Percentiles rank a stretch among this genome's conserved stretches.
Evolutionary conservation across 1,284 basidiomycete species (phyloP).

Genomic region (Coniferiporia sulphurascens): DNA sequence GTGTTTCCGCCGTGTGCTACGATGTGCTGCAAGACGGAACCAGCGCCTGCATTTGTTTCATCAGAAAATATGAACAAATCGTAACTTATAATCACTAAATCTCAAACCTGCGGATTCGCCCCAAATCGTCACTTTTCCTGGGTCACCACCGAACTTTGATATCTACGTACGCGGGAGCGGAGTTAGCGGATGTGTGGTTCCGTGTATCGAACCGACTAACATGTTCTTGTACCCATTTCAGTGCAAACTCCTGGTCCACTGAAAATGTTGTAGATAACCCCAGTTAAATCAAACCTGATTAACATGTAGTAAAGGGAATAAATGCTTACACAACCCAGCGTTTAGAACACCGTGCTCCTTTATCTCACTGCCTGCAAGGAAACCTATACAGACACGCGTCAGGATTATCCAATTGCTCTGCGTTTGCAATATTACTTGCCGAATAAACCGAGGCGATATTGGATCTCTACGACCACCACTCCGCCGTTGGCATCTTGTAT

Average conservation of each 20-base stretch:
- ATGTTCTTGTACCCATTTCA: slow-evolving; percentile 30
- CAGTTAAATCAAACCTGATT: not conserved
- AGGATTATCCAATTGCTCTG: not conserved
- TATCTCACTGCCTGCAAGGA: slow-evolving; percentile 26
- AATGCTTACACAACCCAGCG: slow-evolving; percentile 25
- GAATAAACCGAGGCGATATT: slow-evolving; percentile 20
- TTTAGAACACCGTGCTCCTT: slow-evolving; percentile 28
- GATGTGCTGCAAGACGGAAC: slow-evolving; percentile 23
- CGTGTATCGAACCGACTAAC: slow-evolving; percentile 18
- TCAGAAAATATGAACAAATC: not conserved
- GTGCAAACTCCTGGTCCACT: slow-evolving; percentile 31
- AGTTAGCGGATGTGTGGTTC: not conserved
- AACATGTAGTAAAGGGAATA: not conserved
- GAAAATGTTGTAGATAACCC: not conserved
- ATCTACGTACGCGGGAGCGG: slow-evolving; percentile 19
- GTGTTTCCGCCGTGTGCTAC: slow-evolving; percentile 21
- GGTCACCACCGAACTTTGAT: slow-evolving; percentile 29
- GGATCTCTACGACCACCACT: slow-evolving; percentile 16
- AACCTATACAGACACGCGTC: slow-evolving; percentile 19
- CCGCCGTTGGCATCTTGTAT: slow-evolving; percentile 12
- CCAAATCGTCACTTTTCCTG: slow-evolving; percentile 30
- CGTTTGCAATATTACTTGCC: not conserved
- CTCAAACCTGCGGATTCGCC: slow-evolving; percentile 29
- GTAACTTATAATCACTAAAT: not conserved
- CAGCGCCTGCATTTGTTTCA: slow-evolving; percentile 14